These are phyloP conservation scores for Hypoxylon lienhwacheense DNA, from an alignment of 495 filamentous ascomycete species.

Conservation along the genomic window DNA sequence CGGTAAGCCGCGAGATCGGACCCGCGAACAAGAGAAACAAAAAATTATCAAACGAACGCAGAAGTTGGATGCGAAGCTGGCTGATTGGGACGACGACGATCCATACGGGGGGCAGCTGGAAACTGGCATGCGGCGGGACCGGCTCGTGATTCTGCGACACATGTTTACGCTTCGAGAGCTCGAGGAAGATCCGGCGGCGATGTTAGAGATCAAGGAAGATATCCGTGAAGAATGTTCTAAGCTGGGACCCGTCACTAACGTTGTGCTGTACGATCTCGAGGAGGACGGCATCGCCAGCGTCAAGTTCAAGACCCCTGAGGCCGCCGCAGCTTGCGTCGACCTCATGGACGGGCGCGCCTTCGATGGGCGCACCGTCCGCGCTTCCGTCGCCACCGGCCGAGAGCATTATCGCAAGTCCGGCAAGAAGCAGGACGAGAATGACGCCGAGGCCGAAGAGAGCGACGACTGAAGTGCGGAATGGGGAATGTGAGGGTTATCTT, in stretches of 20 bases:
- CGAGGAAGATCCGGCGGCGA: slow-evolving; percentile 77
- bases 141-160: slow-evolving; percentile 84
- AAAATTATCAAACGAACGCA: slow-evolving; percentile 90
- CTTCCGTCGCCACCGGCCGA: slow-evolving; percentile 71
- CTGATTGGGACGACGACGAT: slow-evolving; percentile 92
- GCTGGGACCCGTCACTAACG: slow-evolving; percentile 85
- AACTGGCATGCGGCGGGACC: slow-evolving; percentile 66
- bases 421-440: slow-evolving; percentile 49
- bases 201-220: slow-evolving; percentile 92
- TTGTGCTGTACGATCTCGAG: slow-evolving; percentile 86
- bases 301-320: slow-evolving; percentile 67
- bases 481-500: background rate
- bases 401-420: slow-evolving; percentile 76
- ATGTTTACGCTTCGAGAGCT: slow-evolving; percentile 93
- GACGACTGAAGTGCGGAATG: slow-evolving; percentile 38
- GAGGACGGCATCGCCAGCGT: slow-evolving; percentile 85
- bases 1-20: slow-evolving; percentile 47
- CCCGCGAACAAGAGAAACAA: slow-evolving; percentile 67
- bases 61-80: slow-evolving; percentile 83
- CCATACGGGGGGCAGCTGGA: slow-evolving; percentile 48
- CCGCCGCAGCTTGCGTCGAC: slow-evolving; percentile 72
- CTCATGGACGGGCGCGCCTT: slow-evolving; percentile 83
- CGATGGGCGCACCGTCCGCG: slow-evolving; percentile 69
- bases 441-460: slow-evolving; percentile 43
- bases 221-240: slow-evolving; percentile 88